Evolutionary conservation across 768 basidiomycete species (phyloP).

Genomic region (Amanita rimosa): DNA sequence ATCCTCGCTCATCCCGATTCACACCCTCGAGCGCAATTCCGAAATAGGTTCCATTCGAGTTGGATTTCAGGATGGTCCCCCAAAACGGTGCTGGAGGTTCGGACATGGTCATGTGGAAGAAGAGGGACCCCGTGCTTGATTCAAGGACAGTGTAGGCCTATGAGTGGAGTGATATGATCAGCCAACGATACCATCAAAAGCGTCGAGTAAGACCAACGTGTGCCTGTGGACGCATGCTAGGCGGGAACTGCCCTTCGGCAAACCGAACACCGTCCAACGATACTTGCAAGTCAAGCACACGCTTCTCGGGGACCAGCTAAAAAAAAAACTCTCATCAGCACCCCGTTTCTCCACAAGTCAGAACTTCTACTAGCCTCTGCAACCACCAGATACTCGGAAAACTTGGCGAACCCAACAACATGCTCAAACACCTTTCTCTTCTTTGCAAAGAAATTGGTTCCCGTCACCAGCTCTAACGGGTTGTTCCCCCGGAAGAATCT

Average conservation of each 20-base stretch:
- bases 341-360: not conserved
- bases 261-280: constrained; percentile 86
- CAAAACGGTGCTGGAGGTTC: constrained; percentile 62
- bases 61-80: constrained; percentile 91
- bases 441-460: constrained; percentile 57
- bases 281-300: constrained; percentile 75
- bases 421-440: constrained; percentile 74
- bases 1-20: constrained; percentile 82
- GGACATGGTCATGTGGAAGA: constrained; percentile 93
- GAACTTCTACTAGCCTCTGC: constrained; percentile 60
- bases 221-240: constrained; percentile 80
- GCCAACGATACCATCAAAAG: not conserved
- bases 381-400: constrained; percentile 92
- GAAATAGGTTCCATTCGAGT: constrained; percentile 98
- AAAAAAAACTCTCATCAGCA: not conserved
- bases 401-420: constrained; percentile 93
- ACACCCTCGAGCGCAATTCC: constrained; percentile 78
- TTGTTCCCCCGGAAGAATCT: constrained; percentile 40
- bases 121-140: constrained; percentile 86
- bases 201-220: constrained; percentile 39
- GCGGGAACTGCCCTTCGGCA: constrained; percentile 82
- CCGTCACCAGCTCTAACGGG: constrained; percentile 71
- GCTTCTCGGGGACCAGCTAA: constrained; percentile 40
- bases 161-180: not conserved
- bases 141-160: constrained; percentile 93